A percentile compares a stretch with the other conserved stretches of the same genome.
These are phyloP conservation scores for Cornus florida DNA, from an alignment of 148 eudicot species.

Conservation along the genomic window DNA sequence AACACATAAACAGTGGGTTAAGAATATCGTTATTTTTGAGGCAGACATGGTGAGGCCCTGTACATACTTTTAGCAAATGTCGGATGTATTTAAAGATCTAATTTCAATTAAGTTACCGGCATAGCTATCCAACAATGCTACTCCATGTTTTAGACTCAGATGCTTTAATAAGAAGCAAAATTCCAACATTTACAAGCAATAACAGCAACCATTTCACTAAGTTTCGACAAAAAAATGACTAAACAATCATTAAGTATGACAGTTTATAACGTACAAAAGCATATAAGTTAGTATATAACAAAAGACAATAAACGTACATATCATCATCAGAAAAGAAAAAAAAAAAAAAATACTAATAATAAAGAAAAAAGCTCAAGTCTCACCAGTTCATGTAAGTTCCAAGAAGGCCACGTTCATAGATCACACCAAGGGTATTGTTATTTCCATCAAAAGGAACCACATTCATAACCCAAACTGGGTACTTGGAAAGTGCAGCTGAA, in stretches of 20 bases:
- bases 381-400: slow-evolving; percentile 78
- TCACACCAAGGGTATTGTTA: slow-evolving; percentile 50
- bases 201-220: too few species aligned
- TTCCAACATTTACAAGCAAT: neutral
- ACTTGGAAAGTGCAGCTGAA: slow-evolving; percentile 54
- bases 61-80: neutral
- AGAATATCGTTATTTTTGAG: neutral
- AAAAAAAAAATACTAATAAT: too few species aligned
- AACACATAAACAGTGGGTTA: neutral
- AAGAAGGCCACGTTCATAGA: slow-evolving; percentile 78
- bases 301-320: neutral
- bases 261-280: too few species aligned
- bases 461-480: slow-evolving; percentile 84
- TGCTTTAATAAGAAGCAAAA: neutral
- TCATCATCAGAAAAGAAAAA: too few species aligned
- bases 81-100: too few species aligned
- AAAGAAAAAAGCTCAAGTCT: neutral
- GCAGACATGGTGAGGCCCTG: neutral
- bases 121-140: neutral
- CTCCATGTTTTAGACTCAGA: neutral
- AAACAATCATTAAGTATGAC: too few species aligned
- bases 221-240: too few species aligned
- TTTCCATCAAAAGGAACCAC: slow-evolving; percentile 48
- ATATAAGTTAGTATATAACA: too few species aligned
- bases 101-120: too few species aligned